phyloP scores from a whole-genome alignment of 441 rosid genomes.

The Brassica balearica region DNA sequence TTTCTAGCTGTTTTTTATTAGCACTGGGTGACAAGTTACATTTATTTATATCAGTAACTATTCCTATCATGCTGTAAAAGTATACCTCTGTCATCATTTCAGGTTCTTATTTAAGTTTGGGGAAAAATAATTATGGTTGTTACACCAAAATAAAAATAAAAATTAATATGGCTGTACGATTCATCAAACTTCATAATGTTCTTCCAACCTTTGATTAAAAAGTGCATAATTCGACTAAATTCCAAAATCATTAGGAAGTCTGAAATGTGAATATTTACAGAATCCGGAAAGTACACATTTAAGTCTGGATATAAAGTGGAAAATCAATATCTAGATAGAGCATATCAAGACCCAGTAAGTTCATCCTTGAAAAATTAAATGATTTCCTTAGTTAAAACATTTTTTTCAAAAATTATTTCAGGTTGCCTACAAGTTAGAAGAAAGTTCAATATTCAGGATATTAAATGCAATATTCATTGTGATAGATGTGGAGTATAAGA shows the following conservation, averaged over 20 bases:
- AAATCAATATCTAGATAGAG: too few species aligned
- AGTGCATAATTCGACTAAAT: constrained; percentile 3
- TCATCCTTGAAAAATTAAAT: too few species aligned
- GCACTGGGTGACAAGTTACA: constrained; percentile 19
- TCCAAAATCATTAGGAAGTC: background rate
- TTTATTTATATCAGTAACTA: constrained; percentile 16
- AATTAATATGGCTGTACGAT: constrained; percentile 13
- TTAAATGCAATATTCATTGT: too few species aligned
- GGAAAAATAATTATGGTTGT: background rate
- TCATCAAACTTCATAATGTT: constrained; percentile 22
- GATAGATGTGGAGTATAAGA: too few species aligned
- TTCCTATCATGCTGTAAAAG: constrained; percentile 16
- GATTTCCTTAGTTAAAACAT: too few species aligned
- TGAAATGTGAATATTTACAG: background rate
- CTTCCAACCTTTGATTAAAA: constrained; percentile 9
- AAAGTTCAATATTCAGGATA: too few species aligned
- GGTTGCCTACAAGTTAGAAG: too few species aligned
- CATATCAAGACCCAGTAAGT: too few species aligned
- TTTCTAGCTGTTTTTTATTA: constrained; percentile 19
- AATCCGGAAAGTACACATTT: too few species aligned
- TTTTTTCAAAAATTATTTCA: too few species aligned
- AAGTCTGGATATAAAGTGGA: too few species aligned
- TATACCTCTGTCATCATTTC: constrained; percentile 24
- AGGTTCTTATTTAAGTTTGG: background rate
- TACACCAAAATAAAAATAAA: background rate